phyloP scores from a whole-genome alignment of 2,329 filamentous ascomycete genomes.

The Bipolaris cookei region DNA sequence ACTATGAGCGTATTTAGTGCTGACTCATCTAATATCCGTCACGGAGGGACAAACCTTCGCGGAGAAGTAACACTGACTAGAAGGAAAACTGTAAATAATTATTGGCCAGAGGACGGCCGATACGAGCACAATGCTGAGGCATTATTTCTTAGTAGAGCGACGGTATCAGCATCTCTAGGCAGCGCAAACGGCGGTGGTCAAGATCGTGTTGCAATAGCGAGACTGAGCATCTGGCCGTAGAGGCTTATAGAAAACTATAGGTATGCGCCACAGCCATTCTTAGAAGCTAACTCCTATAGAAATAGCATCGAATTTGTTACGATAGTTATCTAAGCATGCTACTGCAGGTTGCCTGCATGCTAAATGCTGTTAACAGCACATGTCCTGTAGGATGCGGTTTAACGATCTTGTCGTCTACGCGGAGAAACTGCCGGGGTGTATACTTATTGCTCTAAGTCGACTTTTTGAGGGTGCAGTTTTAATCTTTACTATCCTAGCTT shows the following conservation, averaged over 20 bases:
- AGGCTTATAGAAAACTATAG: background rate
- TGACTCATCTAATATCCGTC: background rate
- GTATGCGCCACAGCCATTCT: background rate
- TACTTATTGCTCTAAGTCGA: too few species aligned
- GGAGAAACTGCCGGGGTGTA: too few species aligned
- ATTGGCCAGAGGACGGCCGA: background rate
- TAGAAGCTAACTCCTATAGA: background rate
- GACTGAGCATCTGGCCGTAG: constrained; percentile 5
- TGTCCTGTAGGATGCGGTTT: too few species aligned
- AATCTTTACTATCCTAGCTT: too few species aligned
- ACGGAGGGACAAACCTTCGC: background rate
- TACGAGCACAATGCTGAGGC: background rate
- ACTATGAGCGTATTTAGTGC: background rate
- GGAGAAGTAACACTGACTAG: background rate
- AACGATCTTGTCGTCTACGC: too few species aligned
- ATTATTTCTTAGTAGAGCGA: background rate
- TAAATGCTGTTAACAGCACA: too few species aligned
- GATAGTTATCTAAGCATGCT: too few species aligned
- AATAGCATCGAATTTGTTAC: too few species aligned
- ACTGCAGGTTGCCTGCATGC: too few species aligned
- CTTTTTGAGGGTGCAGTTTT: too few species aligned
- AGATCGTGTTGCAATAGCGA: constrained; percentile 6
- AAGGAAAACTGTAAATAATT: background rate
- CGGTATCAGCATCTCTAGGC: background rate
- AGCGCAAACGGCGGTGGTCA: background rate